These are phyloP conservation scores for Ophiocordyceps camponoti-leonardi DNA, from an alignment of 2,329 filamentous ascomycete genomes.

Conservation along the genomic window DNA sequence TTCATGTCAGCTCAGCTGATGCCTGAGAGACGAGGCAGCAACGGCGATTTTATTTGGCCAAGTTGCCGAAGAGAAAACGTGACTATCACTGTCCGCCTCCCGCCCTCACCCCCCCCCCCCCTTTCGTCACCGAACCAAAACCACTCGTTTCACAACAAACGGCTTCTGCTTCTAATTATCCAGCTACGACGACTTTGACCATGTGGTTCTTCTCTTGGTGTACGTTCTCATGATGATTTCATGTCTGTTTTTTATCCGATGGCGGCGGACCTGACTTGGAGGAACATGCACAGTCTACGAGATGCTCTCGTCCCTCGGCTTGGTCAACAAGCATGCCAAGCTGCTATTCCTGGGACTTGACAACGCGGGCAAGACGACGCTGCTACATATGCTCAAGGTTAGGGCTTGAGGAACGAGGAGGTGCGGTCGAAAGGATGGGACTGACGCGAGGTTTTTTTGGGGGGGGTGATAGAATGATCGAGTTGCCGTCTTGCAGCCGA, in stretches of 20 bases:
- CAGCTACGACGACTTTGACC: constrained; percentile 12
- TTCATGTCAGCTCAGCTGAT: background rate
- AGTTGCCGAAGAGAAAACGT: background rate
- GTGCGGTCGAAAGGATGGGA: no score
- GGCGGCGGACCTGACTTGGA: no score
- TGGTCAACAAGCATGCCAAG: constrained; percentile 94
- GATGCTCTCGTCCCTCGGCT: constrained; percentile 68
- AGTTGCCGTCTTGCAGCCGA: constrained; percentile 78
- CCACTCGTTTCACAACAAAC: no score
- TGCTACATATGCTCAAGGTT: constrained; percentile 92
- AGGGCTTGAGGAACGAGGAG: background rate
- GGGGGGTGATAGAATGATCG: constrained; percentile 69
- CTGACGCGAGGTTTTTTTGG: no score
- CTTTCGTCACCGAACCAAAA: background rate
- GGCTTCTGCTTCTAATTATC: no score
- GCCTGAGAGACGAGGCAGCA: constrained; percentile 3
- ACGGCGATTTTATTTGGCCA: constrained; percentile 2
- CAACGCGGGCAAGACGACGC: constrained; percentile 86
- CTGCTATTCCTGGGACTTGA: constrained; percentile 84
- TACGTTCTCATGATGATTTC: constrained; percentile 30
- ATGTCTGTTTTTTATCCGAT: no score
- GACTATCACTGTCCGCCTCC: no score
- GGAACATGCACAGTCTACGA: constrained; percentile 50
- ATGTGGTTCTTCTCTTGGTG: constrained; percentile 98
- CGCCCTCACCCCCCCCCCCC: no score